Base-by-base conservation (phyloP, 176 grass and related monocot species). In the Zoysia pacifica region DNA sequence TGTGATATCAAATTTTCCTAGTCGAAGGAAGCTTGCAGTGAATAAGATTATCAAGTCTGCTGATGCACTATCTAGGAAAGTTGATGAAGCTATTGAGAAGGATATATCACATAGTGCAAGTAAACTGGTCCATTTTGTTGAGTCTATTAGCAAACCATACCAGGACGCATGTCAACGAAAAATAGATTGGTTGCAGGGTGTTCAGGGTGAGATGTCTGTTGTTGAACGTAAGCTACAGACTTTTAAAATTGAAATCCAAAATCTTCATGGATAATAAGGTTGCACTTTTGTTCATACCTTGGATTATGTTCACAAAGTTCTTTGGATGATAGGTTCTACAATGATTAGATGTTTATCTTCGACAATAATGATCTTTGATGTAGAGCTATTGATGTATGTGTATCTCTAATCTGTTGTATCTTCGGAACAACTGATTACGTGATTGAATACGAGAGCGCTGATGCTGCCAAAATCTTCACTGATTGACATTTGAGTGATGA, bases 1-100 rank as follows among this genome's bases (percentile, higher is more conserved):
- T 69, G 90, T 91, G 42, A 95, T 99, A 89, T 99, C 88, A 11
- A 93, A 81, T 76, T 95, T 99, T 56, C 88, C 96, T 81, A 15
- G 75, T 77, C 86, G 84, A 59, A 83, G 88, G 56, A 93, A 86
- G 67, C 71, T 88, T 73, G 93, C 90, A 15, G 12, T 81, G 20
- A 72, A 87, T 63, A 99, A 95, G 87, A 61, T 95, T 13, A 72
- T 42, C 28, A 93, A 84, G 86, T 84, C 90, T 56, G 96, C 96
- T 18, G 79, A 91, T 84, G 63, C 83, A 67, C 66, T 96, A n/a
- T 81, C 81, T 9, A 11, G 45, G 14, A 94, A 93, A 85, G 82
- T 96, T 74, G 88, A 93, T 40, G 72, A 95, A 44, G 93, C 90
- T 77, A 95, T 99, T 70, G 52, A 93, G 77, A 88, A 93, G 67